Evolutionary conservation across 2,329 filamentous ascomycete genomes (phyloP), one percentile per base, ranked within the genome.

Genomic region (Elsinoe australis): DNA sequence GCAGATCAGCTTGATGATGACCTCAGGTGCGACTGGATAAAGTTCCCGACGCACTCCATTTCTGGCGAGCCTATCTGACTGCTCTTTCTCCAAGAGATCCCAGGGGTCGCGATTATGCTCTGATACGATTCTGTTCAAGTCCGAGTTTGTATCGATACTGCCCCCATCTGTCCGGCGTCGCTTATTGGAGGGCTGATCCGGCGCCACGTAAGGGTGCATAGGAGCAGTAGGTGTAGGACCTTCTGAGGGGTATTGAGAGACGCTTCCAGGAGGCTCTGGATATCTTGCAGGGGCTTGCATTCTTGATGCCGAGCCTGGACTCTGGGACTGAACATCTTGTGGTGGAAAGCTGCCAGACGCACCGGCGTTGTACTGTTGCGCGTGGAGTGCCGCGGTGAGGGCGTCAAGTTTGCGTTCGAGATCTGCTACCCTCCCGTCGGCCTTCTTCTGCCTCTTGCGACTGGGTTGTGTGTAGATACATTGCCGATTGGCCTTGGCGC

Each of bases 321-420:
- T 48, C n/a, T 26, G 31, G n/a, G 19, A 19, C 12, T 39, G 31
- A 18, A 24, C 15, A 38, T 36, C 8, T 28, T 32, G 10, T 39
- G 34, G 32, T 6, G 14, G 34, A 32, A 28, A 31, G 21, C 24
- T 32, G 9, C 26, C 39, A n/a, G 39, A 3, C 36, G 35, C 12
- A 17, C 29, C 15, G 22, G 57, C 49, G 47, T 33, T 24, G 34
- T 57, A 55, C 33, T 61, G 56, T 53, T 70, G 67, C 22, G 84
- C 79, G 36, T 87, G 82, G 54, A 95, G 63, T 28, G 80, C 87
- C 5, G 87, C 85, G 5, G 86, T 94, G 61, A 95, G 64, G 6
- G 84, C 85, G 69, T 95, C 87, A 54, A 95, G 90, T 70, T 94
- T 94, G 72, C 83, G 87, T 71, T 95, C 88, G 45, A 95, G 73